phyloP scores from a whole-genome alignment of 441 rosid genomes.

The Gossypium lobatum region DNA sequence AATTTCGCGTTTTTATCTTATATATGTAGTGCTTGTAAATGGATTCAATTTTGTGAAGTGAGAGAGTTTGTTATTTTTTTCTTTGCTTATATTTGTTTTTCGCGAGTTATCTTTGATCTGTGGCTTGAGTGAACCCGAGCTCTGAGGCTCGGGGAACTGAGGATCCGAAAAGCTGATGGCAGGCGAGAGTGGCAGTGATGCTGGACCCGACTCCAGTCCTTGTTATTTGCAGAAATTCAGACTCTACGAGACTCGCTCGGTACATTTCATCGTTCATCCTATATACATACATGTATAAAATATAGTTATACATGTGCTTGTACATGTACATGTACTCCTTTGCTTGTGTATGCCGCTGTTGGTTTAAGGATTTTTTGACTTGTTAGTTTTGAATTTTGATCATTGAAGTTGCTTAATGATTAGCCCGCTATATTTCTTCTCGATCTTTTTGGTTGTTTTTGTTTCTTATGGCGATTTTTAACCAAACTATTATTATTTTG shows the following conservation, averaged over 20 bases:
- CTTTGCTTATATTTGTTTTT: conserved; percentile 9
- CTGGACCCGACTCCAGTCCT: conserved; percentile 24
- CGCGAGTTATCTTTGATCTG: conserved; percentile 16
- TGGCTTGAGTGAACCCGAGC: conserved; percentile 25
- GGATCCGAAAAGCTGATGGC: conserved; percentile 39
- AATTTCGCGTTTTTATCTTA: conserved; percentile 5
- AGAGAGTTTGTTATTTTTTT: background rate
- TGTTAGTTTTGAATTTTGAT: background rate
- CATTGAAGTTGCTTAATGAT: background rate
- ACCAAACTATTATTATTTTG: background rate
- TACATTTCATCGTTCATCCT: conserved; percentile 17
- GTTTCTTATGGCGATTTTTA: background rate
- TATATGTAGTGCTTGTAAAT: conserved; percentile 22
- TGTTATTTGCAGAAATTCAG: conserved; percentile 52
- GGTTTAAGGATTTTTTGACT: background rate
- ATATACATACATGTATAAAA: background rate
- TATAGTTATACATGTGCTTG: no score
- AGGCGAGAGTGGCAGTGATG: conserved; percentile 26
- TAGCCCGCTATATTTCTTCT: background rate
- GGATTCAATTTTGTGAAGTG: conserved; percentile 10
- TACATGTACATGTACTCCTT: background rate
- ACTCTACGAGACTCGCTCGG: conserved; percentile 73
- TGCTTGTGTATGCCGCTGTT: background rate
- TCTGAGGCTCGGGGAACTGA: conserved; percentile 18
- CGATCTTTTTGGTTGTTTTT: background rate